phyloP scores from a whole-genome alignment of 2,329 filamentous ascomycete species.

The Sclerotinia borealis region DNA sequence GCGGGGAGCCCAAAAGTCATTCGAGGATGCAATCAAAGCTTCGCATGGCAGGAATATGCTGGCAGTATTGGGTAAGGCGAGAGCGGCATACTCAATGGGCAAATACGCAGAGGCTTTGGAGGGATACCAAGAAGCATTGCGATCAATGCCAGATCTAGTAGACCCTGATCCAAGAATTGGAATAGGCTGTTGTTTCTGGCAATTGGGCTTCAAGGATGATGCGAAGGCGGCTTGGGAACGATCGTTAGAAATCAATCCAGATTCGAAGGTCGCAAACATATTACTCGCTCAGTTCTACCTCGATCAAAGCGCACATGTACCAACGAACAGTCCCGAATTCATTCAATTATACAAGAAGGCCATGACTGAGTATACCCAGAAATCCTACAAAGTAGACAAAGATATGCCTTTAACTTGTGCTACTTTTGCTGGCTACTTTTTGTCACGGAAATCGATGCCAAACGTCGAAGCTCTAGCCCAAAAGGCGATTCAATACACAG shows the following conservation, averaged over 20 bases:
- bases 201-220: constrained; percentile 88
- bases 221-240: constrained; percentile 88
- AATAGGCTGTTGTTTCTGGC: constrained; percentile 96
- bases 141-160: constrained; percentile 77
- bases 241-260: constrained; percentile 69
- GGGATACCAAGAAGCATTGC: constrained; percentile 79
- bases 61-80: constrained; percentile 82
- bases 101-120: constrained; percentile 79
- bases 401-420: constrained; percentile 84
- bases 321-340: constrained; percentile 80
- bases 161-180: constrained; percentile 95
- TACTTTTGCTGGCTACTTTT: constrained; percentile 84
- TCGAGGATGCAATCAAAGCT: constrained; percentile 84
- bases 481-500: constrained; percentile 91
- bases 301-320: constrained; percentile 74
- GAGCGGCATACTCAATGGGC: constrained; percentile 78
- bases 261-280: constrained; percentile 86
- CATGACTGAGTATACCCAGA: constrained; percentile 91
- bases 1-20: constrained; percentile 82
- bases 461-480: constrained; percentile 83
- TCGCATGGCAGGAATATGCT: constrained; percentile 87
- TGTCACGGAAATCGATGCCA: constrained; percentile 71
- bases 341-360: constrained; percentile 81
- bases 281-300: constrained; percentile 87
- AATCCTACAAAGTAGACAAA: constrained; percentile 89